phyloP scores from a whole-genome alignment of 2,329 filamentous ascomycete species.

The Boeremia lycopersici region DNA sequence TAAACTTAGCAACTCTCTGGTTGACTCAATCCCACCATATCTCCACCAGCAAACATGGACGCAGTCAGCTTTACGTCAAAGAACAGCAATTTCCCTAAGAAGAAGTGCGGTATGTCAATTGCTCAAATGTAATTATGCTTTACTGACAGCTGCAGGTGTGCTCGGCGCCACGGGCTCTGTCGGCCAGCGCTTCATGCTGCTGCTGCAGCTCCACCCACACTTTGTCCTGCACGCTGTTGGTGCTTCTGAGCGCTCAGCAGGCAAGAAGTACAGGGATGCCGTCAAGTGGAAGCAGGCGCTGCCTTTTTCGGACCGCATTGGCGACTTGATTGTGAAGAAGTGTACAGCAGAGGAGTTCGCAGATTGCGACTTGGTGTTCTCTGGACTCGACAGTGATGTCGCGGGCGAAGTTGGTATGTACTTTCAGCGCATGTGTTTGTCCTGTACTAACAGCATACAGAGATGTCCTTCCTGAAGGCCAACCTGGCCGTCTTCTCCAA shows the following conservation, averaged over 20 bases:
- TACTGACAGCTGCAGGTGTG: slow-evolving; percentile 57
- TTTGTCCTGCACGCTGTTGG: slow-evolving; percentile 88
- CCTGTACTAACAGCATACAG: slow-evolving; percentile 42
- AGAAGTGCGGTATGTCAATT: slow-evolving; percentile 57
- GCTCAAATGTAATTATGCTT: slow-evolving; percentile 42
- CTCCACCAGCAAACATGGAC: slow-evolving; percentile 47
- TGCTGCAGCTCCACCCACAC: slow-evolving; percentile 85
- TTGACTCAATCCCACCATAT: slow-evolving; percentile 31
- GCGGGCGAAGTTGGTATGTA: slow-evolving; percentile 84
- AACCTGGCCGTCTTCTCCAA: slow-evolving; percentile 95
- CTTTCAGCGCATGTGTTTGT: too few species aligned
- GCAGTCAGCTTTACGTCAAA: slow-evolving; percentile 50
- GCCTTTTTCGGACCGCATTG: slow-evolving; percentile 77
- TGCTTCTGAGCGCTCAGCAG: slow-evolving; percentile 85
- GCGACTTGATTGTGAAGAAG: slow-evolving; percentile 81
- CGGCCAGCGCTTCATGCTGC: slow-evolving; percentile 91
- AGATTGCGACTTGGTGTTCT: slow-evolving; percentile 93
- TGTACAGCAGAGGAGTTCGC: slow-evolving; percentile 82
- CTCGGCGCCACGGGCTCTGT: slow-evolving; percentile 93
- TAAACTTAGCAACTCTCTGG: slow-evolving; percentile 25
- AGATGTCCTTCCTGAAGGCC: slow-evolving; percentile 87
- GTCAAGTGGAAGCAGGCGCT: slow-evolving; percentile 92
- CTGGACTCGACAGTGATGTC: slow-evolving; percentile 88
- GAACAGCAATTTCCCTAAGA: slow-evolving; percentile 54
- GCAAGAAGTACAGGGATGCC: slow-evolving; percentile 93